A percentile compares a stretch with the other conserved stretches of the same genome.
Evolutionary conservation across 2,329 filamentous ascomycete genomes (phyloP).

Genomic region (Trichoderma endophyticum): DNA sequence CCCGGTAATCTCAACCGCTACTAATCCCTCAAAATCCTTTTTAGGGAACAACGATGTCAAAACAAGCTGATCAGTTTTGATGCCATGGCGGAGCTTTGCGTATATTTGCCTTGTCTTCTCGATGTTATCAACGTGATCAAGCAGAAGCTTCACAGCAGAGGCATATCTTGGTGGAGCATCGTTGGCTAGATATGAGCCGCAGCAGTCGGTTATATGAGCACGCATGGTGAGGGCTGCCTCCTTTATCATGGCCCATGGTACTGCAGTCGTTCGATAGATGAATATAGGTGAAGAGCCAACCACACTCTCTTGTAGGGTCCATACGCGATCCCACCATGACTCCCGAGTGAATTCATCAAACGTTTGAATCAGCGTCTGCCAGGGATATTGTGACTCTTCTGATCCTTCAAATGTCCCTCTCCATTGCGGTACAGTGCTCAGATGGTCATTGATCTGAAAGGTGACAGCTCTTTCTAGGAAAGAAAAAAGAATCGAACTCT

Average conservation of each 20-base stretch:
- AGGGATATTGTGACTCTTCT: not conserved
- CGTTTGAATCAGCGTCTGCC: not conserved
- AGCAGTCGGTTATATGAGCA: not conserved
- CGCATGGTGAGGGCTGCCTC: not conserved
- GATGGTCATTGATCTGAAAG: not conserved
- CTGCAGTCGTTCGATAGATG: not conserved
- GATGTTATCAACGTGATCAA: not conserved
- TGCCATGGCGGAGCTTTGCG: not conserved
- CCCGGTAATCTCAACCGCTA: not conserved
- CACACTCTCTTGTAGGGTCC: not conserved
- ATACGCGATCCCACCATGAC: not conserved
- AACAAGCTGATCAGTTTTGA: not conserved
- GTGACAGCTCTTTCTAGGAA: not conserved
- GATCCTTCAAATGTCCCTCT: not conserved
- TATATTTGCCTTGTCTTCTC: not conserved
- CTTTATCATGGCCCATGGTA: not conserved
- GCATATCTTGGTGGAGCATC: not conserved
- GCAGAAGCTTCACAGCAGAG: not conserved
- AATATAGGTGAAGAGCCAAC: not conserved
- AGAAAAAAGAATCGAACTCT: not conserved
- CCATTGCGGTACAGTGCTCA: not conserved
- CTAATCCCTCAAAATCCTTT: not conserved
- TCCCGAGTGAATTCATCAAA: not conserved
- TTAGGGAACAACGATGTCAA: not conserved
- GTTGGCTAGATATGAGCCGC: not conserved